Conservation (phyloP, 2,329 filamentous ascomycete genomes). For the Coleophoma crateriformis region DNA sequence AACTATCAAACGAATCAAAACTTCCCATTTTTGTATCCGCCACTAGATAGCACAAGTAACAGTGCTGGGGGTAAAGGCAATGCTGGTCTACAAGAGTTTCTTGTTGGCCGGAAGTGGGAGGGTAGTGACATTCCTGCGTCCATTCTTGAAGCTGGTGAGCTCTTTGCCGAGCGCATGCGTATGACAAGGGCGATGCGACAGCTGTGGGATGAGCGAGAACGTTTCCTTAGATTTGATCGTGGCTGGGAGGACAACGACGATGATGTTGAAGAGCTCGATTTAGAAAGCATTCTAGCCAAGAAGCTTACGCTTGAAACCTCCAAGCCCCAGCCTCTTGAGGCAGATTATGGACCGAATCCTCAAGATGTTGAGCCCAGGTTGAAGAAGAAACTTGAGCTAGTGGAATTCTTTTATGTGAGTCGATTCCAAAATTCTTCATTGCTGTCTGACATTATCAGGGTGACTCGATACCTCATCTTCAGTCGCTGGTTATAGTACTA, state of each 20-base stretch:
- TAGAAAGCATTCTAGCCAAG: slow-evolving; percentile 35
- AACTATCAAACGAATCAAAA: slow-evolving; percentile 99
- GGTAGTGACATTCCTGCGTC: slow-evolving; percentile 92
- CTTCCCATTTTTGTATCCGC: slow-evolving; percentile 96
- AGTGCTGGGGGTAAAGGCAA: slow-evolving; percentile 84
- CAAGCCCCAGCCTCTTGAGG: slow-evolving; percentile 31
- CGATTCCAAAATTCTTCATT: background rate
- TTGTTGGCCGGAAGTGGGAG: slow-evolving; percentile 84
- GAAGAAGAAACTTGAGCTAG: slow-evolving; percentile 60
- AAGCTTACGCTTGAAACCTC: slow-evolving; percentile 33
- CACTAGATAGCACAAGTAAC: slow-evolving; percentile 82
- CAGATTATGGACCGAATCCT: slow-evolving; percentile 45
- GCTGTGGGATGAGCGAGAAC: slow-evolving; percentile 89
- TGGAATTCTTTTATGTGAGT: slow-evolving; percentile 84
- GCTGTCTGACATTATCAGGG: slow-evolving; percentile 43
- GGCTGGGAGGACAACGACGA: slow-evolving; percentile 63
- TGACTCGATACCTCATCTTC: slow-evolving; percentile 74
- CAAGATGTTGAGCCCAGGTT: slow-evolving; percentile 45
- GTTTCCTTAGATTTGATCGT: slow-evolving; percentile 85
- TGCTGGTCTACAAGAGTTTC: slow-evolving; percentile 70
- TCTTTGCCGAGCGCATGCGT: slow-evolving; percentile 85
- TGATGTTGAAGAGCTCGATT: slow-evolving; percentile 33
- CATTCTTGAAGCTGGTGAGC: slow-evolving; percentile 87
- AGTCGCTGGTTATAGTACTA: slow-evolving; percentile 88
- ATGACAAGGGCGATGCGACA: slow-evolving; percentile 90